These are phyloP conservation scores for Neophaeococcomyces mojaviensis DNA, from an alignment of 2,329 filamentous ascomycete species.

Conservation along the genomic window DNA sequence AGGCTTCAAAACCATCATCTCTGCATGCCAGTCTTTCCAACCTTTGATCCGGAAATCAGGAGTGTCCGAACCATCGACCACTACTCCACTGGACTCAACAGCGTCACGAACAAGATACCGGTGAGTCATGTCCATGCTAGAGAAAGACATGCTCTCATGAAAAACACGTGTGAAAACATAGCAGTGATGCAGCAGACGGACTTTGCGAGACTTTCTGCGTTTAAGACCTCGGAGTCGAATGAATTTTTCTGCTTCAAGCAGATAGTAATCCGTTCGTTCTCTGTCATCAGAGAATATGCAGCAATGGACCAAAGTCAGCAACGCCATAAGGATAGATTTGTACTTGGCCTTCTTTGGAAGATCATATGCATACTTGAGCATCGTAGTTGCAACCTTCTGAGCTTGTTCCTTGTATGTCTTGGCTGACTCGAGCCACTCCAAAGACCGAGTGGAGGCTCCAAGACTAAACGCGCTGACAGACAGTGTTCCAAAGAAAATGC, in stretches of 20 bases:
- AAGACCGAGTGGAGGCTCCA: slow-evolving; percentile 24
- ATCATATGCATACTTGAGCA: slow-evolving; percentile 30
- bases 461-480: slow-evolving; percentile 40
- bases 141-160: slow-evolving; percentile 36
- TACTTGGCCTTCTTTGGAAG: slow-evolving; percentile 35
- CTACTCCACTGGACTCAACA: slow-evolving; percentile 8
- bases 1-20: slow-evolving; percentile 28
- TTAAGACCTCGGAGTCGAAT: slow-evolving; percentile 35
- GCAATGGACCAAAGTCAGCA: slow-evolving; percentile 36
- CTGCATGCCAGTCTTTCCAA: slow-evolving; percentile 27
- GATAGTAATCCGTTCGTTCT: slow-evolving; percentile 32
- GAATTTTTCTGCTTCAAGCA: slow-evolving; percentile 39
- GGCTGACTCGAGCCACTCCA: slow-evolving; percentile 30
- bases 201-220: slow-evolving; percentile 33
- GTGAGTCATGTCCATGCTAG: slow-evolving; percentile 11
- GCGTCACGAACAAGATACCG: slow-evolving; percentile 5
- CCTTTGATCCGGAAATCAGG: slow-evolving; percentile 28
- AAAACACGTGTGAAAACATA: slow-evolving; percentile 41
- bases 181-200: slow-evolving; percentile 41
- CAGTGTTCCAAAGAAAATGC: slow-evolving; percentile 34
- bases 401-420: slow-evolving; percentile 26
- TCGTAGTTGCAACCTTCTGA: slow-evolving; percentile 28
- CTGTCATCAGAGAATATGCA: slow-evolving; percentile 21
- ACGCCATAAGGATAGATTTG: slow-evolving; percentile 39
- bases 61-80: slow-evolving; percentile 22